Evolutionary conservation across 2,329 filamentous ascomycete genomes (phyloP).

Genomic region (Achaetomium macrosporum): DNA sequence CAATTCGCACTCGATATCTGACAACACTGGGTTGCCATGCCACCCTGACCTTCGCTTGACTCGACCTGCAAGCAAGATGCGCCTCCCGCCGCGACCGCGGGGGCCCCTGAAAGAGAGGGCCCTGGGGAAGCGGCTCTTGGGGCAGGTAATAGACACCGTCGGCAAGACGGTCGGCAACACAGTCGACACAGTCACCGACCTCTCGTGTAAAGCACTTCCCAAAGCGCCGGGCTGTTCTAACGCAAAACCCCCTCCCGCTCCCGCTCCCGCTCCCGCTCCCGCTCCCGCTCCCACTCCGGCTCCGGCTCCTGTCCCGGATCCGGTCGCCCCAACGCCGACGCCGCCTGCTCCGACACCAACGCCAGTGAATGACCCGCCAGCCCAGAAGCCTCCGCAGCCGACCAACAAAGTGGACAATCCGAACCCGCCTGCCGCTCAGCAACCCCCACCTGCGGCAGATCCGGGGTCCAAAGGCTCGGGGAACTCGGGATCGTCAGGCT

Average conservation of each 20-base stretch:
- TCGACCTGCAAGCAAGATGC: slow-evolving; percentile 5
- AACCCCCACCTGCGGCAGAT: not conserved
- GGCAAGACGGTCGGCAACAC: not conserved
- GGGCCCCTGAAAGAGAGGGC: not conserved
- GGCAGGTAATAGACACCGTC: not conserved
- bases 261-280: not conserved
- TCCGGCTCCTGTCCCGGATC: not conserved
- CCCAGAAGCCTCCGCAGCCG: not conserved
- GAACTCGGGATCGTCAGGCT: not conserved
- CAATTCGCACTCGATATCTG: not conserved
- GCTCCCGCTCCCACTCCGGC: not conserved
- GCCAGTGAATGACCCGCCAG: not conserved
- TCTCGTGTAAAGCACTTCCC: slow-evolving; percentile 3
- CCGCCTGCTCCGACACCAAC: slow-evolving; percentile 4
- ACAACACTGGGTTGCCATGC: not conserved
- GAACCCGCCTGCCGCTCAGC: not conserved
- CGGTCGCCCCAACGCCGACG: not conserved
- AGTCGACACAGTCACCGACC: not conserved
- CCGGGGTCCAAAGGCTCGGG: not conserved
- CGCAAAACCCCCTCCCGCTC: not conserved
- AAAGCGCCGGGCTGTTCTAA: slow-evolving; percentile 1
- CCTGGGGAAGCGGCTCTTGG: slow-evolving; percentile 8
- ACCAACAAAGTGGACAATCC: not conserved
- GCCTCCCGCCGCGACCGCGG: not conserved
- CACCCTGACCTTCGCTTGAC: not conserved